A percentile compares a stretch with the other conserved stretches of the same genome.
Conservation (phyloP, 2,329 filamentous ascomycete species). For the Biscogniauxia mediterranea region DNA sequence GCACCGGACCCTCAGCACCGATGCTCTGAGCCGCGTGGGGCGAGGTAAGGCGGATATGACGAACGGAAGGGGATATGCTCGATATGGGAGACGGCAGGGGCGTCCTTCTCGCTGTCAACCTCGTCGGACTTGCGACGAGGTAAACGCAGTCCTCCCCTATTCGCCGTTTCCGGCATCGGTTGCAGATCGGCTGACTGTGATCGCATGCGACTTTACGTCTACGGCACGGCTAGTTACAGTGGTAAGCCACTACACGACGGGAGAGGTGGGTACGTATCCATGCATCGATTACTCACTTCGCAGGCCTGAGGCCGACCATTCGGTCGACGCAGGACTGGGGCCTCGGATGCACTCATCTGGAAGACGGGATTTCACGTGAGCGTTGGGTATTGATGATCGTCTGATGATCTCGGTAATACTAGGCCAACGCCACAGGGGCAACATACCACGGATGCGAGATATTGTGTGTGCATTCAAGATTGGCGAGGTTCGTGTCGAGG, state of each 20-base stretch:
- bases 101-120: not conserved
- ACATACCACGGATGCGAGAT: not conserved
- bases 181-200: conserved; percentile 39
- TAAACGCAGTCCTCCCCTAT: conserved; percentile 38
- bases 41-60: not conserved
- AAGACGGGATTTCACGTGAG: not conserved
- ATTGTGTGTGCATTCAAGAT: not conserved
- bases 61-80: not conserved
- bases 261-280: conserved; percentile 8
- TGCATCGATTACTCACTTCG: conserved; percentile 22
- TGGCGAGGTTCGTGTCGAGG: not conserved
- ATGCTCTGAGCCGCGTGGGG: conserved; percentile 12
- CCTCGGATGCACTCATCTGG: conserved; percentile 9
- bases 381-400: not conserved
- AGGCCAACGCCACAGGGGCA: not conserved
- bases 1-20: conserved; percentile 14
- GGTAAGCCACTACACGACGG: conserved; percentile 13
- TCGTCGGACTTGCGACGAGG: conserved; percentile 17
- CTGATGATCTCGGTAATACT: not conserved
- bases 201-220: conserved; percentile 45
- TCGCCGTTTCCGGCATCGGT: conserved; percentile 37
- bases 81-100: conserved; percentile 15
- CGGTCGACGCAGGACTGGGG: conserved; percentile 28
- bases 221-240: conserved; percentile 38
- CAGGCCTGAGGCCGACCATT: conserved; percentile 31